These are phyloP conservation scores for Trichomonascaceae sp. DNA, from an alignment of 1,139 yeast genomes.

Conservation along the genomic window DNA sequence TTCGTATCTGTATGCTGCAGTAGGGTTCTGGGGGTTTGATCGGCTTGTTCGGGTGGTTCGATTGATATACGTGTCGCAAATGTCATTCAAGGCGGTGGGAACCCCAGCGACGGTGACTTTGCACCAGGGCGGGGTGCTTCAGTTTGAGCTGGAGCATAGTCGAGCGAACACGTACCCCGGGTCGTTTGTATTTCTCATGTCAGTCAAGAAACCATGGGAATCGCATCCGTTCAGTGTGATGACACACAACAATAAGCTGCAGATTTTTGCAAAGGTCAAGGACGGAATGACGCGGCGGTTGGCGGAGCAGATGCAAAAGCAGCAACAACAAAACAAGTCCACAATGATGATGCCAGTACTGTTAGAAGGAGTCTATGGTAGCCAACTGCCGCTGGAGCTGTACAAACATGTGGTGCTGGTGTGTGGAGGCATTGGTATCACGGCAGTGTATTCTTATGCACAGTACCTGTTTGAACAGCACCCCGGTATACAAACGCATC, in stretches of 20 bases:
- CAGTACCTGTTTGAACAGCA: slow-evolving; percentile 8
- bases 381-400: slow-evolving; percentile 31
- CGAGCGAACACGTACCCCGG: slow-evolving; percentile 39
- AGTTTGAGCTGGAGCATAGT: slow-evolving; percentile 16
- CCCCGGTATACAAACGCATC: slow-evolving; percentile 4
- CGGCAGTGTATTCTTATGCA: slow-evolving; percentile 29
- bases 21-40: slow-evolving; percentile 31
- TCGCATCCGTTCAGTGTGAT: slow-evolving; percentile 60
- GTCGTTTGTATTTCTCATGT: slow-evolving; percentile 40
- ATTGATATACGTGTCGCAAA: slow-evolving; percentile 13
- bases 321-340: slow-evolving; percentile 4
- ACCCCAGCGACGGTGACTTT: slow-evolving; percentile 7
- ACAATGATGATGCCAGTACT: slow-evolving; percentile 12
- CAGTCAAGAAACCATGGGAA: slow-evolving; percentile 33
- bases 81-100: not conserved
- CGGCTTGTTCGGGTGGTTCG: slow-evolving; percentile 26
- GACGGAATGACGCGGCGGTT: slow-evolving; percentile 14
- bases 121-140: slow-evolving; percentile 15
- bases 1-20: slow-evolving; percentile 38
- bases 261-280: slow-evolving; percentile 17
- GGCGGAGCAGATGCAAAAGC: slow-evolving; percentile 6
- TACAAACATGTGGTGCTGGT: slow-evolving; percentile 39
- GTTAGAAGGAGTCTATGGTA: slow-evolving; percentile 49
- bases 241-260: slow-evolving; percentile 12
- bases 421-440: slow-evolving; percentile 59